A percentile compares a stretch with the other conserved stretches of the same genome.
Conservation (phyloP, 2,329 filamentous ascomycete species). For the Colletotrichum gloeosporioides region DNA sequence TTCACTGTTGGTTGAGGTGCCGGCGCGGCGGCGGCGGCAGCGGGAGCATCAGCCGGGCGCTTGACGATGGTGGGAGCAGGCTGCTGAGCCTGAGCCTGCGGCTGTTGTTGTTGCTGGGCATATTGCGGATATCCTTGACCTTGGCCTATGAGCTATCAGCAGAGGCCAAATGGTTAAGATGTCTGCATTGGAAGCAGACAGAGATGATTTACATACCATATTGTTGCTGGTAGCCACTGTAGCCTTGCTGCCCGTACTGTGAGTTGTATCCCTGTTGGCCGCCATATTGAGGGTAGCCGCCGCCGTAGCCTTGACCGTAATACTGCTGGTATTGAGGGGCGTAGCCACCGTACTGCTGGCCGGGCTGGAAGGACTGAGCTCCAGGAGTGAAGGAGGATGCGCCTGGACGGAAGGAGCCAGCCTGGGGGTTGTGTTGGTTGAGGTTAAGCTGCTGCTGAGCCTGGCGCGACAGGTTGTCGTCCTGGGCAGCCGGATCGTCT, state of each 20-base stretch:
- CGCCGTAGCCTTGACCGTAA: slow-evolving; percentile 55
- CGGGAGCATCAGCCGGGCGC: slow-evolving; percentile 55
- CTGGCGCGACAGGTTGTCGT: slow-evolving; percentile 80
- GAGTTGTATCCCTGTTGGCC: slow-evolving; percentile 41
- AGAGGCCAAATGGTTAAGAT: not conserved
- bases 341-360: slow-evolving; percentile 68
- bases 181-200: not conserved
- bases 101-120: slow-evolving; percentile 49
- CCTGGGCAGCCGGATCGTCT: slow-evolving; percentile 80
- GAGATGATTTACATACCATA: slow-evolving; percentile 34
- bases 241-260: slow-evolving; percentile 49
- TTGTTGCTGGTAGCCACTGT: slow-evolving; percentile 43
- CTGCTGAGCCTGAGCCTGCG: slow-evolving; percentile 33
- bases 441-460: slow-evolving; percentile 78
- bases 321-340: slow-evolving; percentile 61
- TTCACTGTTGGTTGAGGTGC: slow-evolving; percentile 56
- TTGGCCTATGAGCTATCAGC: slow-evolving; percentile 17
- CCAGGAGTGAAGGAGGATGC: slow-evolving; percentile 75
- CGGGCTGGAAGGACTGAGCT: slow-evolving; percentile 74
- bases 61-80: slow-evolving; percentile 69
- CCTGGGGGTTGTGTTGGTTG: slow-evolving; percentile 57
- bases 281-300: slow-evolving; percentile 62
- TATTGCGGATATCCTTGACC: slow-evolving; percentile 54
- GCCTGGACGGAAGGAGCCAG: slow-evolving; percentile 51
- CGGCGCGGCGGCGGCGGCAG: slow-evolving; percentile 43